Percentiles rank a stretch among this genome's conserved stretches.
Evolutionary conservation across 2,329 filamentous ascomycete species (phyloP).

Genomic region (Pseudogymnoascus sp.): DNA sequence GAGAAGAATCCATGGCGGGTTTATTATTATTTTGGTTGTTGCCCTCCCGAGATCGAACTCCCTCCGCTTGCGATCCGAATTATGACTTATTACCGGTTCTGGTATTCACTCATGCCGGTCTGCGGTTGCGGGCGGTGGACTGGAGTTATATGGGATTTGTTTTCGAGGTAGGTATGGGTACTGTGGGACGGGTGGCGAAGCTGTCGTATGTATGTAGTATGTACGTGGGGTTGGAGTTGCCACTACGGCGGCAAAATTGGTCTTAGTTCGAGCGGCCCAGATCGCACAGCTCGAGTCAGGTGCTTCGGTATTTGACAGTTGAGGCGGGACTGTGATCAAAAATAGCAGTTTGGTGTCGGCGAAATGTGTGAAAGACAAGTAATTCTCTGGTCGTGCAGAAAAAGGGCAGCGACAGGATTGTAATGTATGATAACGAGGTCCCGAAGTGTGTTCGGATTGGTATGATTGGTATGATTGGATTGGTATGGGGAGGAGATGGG

Average conservation of each 20-base stretch:
- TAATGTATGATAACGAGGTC: background rate
- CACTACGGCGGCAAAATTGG: background rate
- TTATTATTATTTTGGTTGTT: background rate
- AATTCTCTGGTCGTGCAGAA: background rate
- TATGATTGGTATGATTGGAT: background rate
- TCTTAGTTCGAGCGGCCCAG: background rate
- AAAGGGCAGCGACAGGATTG: background rate
- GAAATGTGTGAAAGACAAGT: background rate
- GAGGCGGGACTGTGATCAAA: background rate
- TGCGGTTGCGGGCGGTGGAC: background rate
- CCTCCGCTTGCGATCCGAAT: background rate
- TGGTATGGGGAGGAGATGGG: background rate
- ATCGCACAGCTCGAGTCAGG: background rate
- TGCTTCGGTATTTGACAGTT: background rate
- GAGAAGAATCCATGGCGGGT: background rate
- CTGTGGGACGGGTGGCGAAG: background rate
- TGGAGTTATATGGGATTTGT: background rate
- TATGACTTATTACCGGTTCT: slow-evolving; percentile 2
- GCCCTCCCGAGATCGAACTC: background rate
- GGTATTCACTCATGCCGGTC: background rate
- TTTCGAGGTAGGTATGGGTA: background rate
- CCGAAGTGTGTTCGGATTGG: background rate
- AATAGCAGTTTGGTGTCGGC: background rate
- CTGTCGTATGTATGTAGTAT: background rate
- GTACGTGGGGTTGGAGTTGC: background rate